These are phyloP conservation scores for Mortierella sp. DNA, from an alignment of 371 early-diverging fungal species.

Conservation along the genomic window DNA sequence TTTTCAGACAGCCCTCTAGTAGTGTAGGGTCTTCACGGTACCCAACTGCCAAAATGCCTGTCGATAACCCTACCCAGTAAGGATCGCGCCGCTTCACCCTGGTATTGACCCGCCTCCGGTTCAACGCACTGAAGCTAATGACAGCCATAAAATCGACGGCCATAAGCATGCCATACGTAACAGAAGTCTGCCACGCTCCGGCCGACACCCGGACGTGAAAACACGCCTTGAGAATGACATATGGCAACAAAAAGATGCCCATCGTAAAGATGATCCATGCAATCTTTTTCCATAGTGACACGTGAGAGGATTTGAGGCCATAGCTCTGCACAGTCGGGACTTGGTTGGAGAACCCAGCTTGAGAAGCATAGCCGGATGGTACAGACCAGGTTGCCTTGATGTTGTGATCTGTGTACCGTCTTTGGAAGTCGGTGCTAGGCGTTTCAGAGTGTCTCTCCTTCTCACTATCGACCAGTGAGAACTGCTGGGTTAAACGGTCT, in stretches of 20 bases:
- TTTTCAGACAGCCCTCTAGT: constrained; percentile 67
- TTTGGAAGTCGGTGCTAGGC: not conserved
- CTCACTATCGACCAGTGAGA: not conserved
- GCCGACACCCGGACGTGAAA: constrained; percentile 50
- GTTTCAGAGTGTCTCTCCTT: not conserved
- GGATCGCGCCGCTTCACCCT: constrained; percentile 34
- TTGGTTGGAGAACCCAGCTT: not conserved
- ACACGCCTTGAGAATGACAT: constrained; percentile 45
- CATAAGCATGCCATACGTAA: constrained; percentile 54
- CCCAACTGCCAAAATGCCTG: constrained; percentile 69
- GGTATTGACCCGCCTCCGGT: constrained; percentile 33
- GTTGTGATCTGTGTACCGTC: not conserved
- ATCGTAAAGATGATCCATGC: constrained; percentile 37
- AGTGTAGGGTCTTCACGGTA: constrained; percentile 73
- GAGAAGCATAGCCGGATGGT: not conserved
- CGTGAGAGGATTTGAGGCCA: constrained; percentile 41
- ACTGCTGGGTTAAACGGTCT: constrained; percentile 10
- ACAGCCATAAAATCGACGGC: constrained; percentile 52
- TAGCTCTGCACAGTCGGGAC: constrained; percentile 8
- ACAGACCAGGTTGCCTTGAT: not conserved
- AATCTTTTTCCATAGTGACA: constrained; percentile 45
- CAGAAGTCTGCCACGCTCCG: constrained; percentile 53
- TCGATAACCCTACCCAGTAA: constrained; percentile 30
- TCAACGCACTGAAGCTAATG: constrained; percentile 45
- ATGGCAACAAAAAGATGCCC: constrained; percentile 44